Evolutionary conservation across 768 basidiomycete species (phyloP).

Genomic region (Xerocomellus amylosporus): DNA sequence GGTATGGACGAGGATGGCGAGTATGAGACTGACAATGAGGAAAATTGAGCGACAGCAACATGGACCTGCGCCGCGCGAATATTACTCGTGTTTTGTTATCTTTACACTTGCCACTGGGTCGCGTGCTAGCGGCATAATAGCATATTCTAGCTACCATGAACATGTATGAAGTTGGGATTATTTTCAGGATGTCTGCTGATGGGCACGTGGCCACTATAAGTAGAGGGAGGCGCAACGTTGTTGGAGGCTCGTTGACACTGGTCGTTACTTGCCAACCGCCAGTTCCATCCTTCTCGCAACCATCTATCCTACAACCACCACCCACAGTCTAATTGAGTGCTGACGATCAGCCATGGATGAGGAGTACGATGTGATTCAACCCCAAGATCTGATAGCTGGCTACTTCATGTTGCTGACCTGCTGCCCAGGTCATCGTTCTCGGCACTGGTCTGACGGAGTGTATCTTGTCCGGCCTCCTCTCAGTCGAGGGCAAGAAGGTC

Average conservation of each 20-base stretch:
- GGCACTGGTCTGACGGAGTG: conserved; percentile 99
- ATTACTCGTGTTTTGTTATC: conserved; percentile 1
- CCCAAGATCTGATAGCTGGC: conserved; percentile 15
- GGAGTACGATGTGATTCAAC: conserved; percentile 81
- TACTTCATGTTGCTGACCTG: conserved; percentile 14
- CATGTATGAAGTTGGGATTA: conserved; percentile 5
- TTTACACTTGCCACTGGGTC: neutral
- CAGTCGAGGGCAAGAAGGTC: conserved; percentile 99
- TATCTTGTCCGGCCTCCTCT: conserved; percentile 94
- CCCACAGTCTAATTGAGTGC: conserved; percentile 11
- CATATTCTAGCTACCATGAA: neutral
- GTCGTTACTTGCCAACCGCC: conserved; percentile 17
- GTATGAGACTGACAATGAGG: conserved; percentile 20
- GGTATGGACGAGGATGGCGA: conserved; percentile 20
- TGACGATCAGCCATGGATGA: conserved; percentile 79
- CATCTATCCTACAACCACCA: conserved; percentile 9
- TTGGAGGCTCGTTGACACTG: conserved; percentile 2
- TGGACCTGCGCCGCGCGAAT: neutral
- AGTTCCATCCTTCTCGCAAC: conserved; percentile 1
- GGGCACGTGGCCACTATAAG: conserved; percentile 34
- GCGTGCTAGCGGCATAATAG: conserved; percentile 12
- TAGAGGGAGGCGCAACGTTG: conserved; percentile 10
- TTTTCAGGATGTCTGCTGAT: conserved; percentile 9
- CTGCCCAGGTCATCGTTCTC: conserved; percentile 74
- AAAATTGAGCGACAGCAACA: neutral